Evolutionary conservation across 768 basidiomycete genomes (phyloP), one percentile per base, ranked within the genome.

Genomic region (Lactifluus subvellereus): DNA sequence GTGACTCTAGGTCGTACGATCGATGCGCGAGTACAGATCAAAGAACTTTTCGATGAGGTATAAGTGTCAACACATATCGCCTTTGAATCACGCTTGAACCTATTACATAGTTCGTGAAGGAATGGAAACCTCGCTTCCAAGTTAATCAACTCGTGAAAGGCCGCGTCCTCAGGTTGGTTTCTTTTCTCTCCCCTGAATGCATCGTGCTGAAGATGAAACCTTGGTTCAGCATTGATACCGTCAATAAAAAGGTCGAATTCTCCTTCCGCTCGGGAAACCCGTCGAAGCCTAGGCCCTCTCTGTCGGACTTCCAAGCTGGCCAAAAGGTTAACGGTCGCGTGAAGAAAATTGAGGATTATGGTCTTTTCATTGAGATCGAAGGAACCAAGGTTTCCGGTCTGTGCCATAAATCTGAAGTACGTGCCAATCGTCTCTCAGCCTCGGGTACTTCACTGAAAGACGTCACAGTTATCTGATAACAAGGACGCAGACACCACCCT

Each of bases 341-440:
- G 60, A 93, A 89, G 73, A 85, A 82, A 66, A 79, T 95, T 11
- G 92, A 95, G 73, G 81, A 84, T 47, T 98, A 92, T 67, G 96
- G 96, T 14, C 78, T 97, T n/a, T 98, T 98, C 75, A 84, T 99
- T 61, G 84, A 87, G 71, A 88, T 98, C 42, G 83, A 89, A n/a
- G 88, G 83, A 18, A 87, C 91, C 0, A 89, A 87, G 70, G 77
- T 98, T 54, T 86, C 82, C 64, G 96, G 96, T 6, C 79, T 99
- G 11, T 99, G 96, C 73, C 96, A 98, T 73, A 94, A 94, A 74
- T 91, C 92, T 10, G 83, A 98, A 81, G 93, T 88, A 68, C 57
- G 79, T 71, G n/a, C 14, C 7, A 22, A 27, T 35, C 9, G 10
- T 22, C 18, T 37, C 37, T 16, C 22, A 7, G 4, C 9, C 4